Percentiles rank a stretch among this genome's conserved stretches.
Evolutionary conservation across 2,329 filamentous ascomycete species (phyloP).

Genomic region (Knufia fluminis): DNA sequence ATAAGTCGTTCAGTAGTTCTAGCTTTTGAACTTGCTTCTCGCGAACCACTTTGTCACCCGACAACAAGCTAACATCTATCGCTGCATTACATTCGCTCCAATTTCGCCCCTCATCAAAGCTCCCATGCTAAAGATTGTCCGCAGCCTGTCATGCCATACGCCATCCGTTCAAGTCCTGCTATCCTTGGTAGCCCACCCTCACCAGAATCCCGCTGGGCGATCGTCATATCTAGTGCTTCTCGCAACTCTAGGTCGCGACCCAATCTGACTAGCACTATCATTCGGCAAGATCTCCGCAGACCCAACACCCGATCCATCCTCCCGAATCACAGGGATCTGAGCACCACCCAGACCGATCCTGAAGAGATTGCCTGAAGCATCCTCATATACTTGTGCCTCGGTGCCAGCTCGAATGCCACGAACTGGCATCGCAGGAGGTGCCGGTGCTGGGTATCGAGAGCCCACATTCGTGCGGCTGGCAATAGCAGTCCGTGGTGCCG

Average conservation of each 20-base stretch:
- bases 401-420: constrained; percentile 17
- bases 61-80: too few species aligned
- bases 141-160: not conserved
- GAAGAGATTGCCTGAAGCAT: constrained; percentile 14
- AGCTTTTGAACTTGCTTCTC: too few species aligned
- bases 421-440: constrained; percentile 6
- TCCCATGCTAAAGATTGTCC: too few species aligned
- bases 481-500: constrained; percentile 3
- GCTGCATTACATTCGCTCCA: too few species aligned
- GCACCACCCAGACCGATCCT: constrained; percentile 17
- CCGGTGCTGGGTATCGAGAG: not conserved
- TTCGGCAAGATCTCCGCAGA: constrained; percentile 12
- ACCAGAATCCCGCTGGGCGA: constrained; percentile 1
- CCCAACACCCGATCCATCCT: not conserved
- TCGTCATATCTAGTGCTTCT: not conserved
- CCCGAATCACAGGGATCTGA: constrained; percentile 13
- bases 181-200: too few species aligned
- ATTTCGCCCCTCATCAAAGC: too few species aligned
- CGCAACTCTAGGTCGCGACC: not conserved
- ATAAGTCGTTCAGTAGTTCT: too few species aligned
- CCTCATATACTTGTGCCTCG: constrained; percentile 13
- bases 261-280: constrained; percentile 22
- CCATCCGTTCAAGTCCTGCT: too few species aligned
- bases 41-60: too few species aligned
- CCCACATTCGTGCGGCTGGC: not conserved